Evolutionary conservation across 768 basidiomycete genomes (phyloP).

Genomic region (Gymnopilus dilepis): DNA sequence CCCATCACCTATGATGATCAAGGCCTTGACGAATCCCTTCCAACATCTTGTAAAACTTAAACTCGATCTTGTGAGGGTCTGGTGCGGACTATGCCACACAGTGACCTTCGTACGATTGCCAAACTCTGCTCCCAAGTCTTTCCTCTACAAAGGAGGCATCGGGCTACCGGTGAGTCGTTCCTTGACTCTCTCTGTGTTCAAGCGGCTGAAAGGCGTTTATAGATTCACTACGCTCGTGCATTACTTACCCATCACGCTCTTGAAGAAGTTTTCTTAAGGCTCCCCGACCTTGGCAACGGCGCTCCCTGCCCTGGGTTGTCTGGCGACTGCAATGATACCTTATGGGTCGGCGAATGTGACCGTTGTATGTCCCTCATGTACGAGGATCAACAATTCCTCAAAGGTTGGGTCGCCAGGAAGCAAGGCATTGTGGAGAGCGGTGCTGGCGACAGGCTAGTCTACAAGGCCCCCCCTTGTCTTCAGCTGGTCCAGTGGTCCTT

Average conservation of each 20-base stretch:
- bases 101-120: constrained; percentile 34
- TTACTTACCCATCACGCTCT: constrained; percentile 30
- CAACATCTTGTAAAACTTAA: constrained; percentile 31
- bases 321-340: constrained; percentile 18
- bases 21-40: constrained; percentile 27
- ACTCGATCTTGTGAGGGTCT: constrained; percentile 32
- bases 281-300: constrained; percentile 33
- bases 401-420: constrained; percentile 37
- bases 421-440: constrained; percentile 19
- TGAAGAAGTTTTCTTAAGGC: constrained; percentile 35
- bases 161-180: constrained; percentile 38
- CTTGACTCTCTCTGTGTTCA: not conserved
- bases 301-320: constrained; percentile 22
- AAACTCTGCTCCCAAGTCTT: constrained; percentile 26
- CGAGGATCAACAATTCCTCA: constrained; percentile 35
- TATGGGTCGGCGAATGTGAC: constrained; percentile 46
- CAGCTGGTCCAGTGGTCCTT: constrained; percentile 21
- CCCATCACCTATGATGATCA: constrained; percentile 37
- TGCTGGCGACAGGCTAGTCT: not conserved
- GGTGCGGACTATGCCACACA: constrained; percentile 44
- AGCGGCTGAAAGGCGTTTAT: no score
- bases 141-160: constrained; percentile 37
- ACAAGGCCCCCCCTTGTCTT: constrained; percentile 17
- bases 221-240: constrained; percentile 41
- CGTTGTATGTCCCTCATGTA: constrained; percentile 42